phyloP scores from a whole-genome alignment of 1,139 yeast genomes.

The Scheffersomyces titani region DNA sequence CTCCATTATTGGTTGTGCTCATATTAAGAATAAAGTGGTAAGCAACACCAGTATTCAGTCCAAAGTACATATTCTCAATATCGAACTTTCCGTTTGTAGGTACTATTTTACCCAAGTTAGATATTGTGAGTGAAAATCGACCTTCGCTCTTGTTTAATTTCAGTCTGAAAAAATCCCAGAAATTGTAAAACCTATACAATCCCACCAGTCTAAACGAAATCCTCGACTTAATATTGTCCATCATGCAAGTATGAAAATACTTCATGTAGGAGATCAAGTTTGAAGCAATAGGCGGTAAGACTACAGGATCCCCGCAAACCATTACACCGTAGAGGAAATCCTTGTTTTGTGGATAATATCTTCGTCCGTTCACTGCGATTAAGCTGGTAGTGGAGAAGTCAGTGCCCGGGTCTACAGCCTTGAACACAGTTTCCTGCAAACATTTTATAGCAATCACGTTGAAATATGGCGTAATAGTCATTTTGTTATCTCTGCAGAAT shows the following conservation, averaged over 20 bases:
- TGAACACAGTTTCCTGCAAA: constrained; percentile 7
- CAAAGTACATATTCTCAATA: constrained; percentile 19
- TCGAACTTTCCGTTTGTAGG: constrained; percentile 6
- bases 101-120: constrained; percentile 22
- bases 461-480: constrained; percentile 12
- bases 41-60: constrained; percentile 20
- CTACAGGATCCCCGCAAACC: constrained; percentile 19
- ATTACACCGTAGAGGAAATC: constrained; percentile 20
- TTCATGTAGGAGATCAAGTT: constrained; percentile 12
- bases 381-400: constrained; percentile 8
- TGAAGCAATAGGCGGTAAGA: constrained; percentile 11
- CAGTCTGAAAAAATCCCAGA: constrained; percentile 11
- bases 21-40: constrained; percentile 22
- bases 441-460: constrained; percentile 9
- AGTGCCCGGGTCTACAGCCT: constrained; percentile 2
- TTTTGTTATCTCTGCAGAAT: constrained; percentile 6
- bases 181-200: constrained; percentile 13
- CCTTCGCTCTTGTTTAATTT: constrained; percentile 9
- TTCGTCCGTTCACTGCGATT: constrained; percentile 12
- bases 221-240: constrained; percentile 10
- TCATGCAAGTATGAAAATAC: constrained; percentile 13
- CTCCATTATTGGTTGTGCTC: constrained; percentile 17
- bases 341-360: constrained; percentile 9
- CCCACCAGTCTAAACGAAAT: constrained; percentile 16
- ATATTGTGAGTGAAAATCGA: constrained; percentile 19